phyloP scores from a whole-genome alignment of 2,329 filamentous ascomycete species.

The Phaeosphaeria sp. region DNA sequence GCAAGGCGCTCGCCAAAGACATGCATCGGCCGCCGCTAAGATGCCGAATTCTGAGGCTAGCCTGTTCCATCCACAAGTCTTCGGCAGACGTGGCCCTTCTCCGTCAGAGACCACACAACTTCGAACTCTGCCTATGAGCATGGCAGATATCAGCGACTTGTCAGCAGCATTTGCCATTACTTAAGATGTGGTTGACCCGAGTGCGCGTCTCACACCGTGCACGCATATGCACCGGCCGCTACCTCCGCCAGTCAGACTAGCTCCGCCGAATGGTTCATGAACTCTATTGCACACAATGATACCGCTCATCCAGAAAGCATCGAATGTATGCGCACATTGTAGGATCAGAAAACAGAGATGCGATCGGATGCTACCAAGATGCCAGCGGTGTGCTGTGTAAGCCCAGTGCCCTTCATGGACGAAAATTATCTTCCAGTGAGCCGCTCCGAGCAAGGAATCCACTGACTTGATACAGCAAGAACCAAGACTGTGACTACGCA shows the following conservation, averaged over 20 bases:
- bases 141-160: neutral
- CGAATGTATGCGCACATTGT: slow-evolving; percentile 20
- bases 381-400: slow-evolving; percentile 17
- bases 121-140: neutral
- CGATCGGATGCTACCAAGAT: slow-evolving; percentile 12
- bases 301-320: slow-evolving; percentile 15
- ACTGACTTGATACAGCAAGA: slow-evolving; percentile 7
- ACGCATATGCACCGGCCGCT: slow-evolving; percentile 5
- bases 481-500: slow-evolving; percentile 18
- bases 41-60: neutral
- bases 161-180: neutral
- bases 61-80: neutral
- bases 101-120: neutral
- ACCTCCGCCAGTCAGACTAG: slow-evolving; percentile 1
- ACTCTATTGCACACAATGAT: slow-evolving; percentile 10
- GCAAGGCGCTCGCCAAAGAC: neutral
- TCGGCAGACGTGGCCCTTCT: neutral
- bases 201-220: neutral
- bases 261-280: neutral
- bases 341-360: slow-evolving; percentile 19
- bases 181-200: neutral
- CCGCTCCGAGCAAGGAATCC: neutral
- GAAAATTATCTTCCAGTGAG: neutral
- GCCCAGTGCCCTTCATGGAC: neutral
- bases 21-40: slow-evolving; percentile 1